These are phyloP conservation scores for Hypericum perforatum DNA, from an alignment of 345 rosid genomes.

Conservation along the genomic window DNA sequence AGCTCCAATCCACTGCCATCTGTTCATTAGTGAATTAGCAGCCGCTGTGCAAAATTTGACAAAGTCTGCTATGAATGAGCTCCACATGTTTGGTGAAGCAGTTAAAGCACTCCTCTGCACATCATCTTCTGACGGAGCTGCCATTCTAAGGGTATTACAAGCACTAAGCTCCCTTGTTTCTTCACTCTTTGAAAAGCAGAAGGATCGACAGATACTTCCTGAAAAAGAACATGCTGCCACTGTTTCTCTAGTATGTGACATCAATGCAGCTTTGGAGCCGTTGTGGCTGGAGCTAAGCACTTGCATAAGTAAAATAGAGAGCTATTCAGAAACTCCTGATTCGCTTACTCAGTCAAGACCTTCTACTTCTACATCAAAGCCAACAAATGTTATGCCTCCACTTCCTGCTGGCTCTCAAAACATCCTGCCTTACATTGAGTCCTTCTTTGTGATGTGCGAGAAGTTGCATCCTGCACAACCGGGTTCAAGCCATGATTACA, in stretches of 20 bases:
- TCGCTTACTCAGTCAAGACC: conserved; percentile 26
- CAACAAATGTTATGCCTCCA: conserved; percentile 55
- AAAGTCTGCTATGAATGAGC: conserved; percentile 72
- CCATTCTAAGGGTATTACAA: conserved; percentile 83
- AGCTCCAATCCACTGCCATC: conserved; percentile 72
- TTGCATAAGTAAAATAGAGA: conserved; percentile 91
- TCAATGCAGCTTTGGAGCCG: conserved; percentile 74
- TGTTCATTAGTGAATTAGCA: conserved; percentile 75
- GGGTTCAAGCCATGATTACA: conserved; percentile 49
- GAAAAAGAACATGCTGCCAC: conserved; percentile 51
- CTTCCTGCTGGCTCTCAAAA: conserved; percentile 98
- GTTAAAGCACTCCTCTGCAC: conserved; percentile 68
- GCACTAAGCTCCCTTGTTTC: conserved; percentile 71
- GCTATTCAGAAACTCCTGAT: conserved; percentile 63
- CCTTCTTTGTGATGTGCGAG: conserved; percentile 85
- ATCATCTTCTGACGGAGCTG: conserved; percentile 80
- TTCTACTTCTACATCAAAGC: conserved; percentile 41
- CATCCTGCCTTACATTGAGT: conserved; percentile 87
- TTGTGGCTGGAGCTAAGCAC: conserved; percentile 79
- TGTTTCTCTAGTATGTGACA: conserved; percentile 54
- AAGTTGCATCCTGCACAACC: conserved; percentile 76
- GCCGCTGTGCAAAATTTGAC: conserved; percentile 57
- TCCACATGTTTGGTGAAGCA: conserved; percentile 69
- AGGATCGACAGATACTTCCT: conserved; percentile 36
- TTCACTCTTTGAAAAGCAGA: conserved; percentile 47